Evolutionary conservation across 192 early-diverging fungal genomes (phyloP), one percentile per base, ranked within the genome.

Genomic region (Backusella luteola): DNA sequence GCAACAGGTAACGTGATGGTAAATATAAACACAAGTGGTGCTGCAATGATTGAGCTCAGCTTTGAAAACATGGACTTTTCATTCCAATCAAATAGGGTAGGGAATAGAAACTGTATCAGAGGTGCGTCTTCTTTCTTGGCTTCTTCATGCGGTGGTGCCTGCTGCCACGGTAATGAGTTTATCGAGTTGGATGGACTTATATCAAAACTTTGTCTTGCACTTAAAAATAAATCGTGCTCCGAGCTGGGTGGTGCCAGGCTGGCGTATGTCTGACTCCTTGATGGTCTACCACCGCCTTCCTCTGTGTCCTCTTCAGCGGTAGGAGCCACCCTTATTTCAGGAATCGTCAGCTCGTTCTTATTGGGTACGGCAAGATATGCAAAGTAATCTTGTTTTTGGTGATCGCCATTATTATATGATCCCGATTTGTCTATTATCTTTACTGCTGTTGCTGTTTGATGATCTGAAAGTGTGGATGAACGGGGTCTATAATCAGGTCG

Each of bases 1-100:
- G 90, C 89, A 35, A 90, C 89, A 19, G 92, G 91, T 36, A 90
- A 72, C 0, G 91, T 92, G 17, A 93, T 66, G 8, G 79, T 84
- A 67, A 92, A 71, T 3, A 90, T 1, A 0, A 89, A 76, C 3
- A 87, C 83, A 52, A 88, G 83, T 1, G 91, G 91, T 4, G 84
- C 76, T 7, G 86, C 85, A 7, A 84, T 53, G 15, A 90, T 49
- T 0, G 86, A 80, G 69, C 85, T 81, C 29, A 87, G 71, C 59
- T 84, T 86, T 32, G 86, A 77, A 67, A 82, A 81, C 12, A 34
- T n/a, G 4, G 82, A 77, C 46, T 90, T 90, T 15, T 77, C 39
- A 1, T 81, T 66, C 88, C 90, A 92, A 56, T 83, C 73, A 26
- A 80, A 44, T 2, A 92, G 42, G 4, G 85, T 87, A 3, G 90